Base-by-base conservation (phyloP, 2,329 filamentous ascomycete genomes). In the Cladosporium velox region DNA sequence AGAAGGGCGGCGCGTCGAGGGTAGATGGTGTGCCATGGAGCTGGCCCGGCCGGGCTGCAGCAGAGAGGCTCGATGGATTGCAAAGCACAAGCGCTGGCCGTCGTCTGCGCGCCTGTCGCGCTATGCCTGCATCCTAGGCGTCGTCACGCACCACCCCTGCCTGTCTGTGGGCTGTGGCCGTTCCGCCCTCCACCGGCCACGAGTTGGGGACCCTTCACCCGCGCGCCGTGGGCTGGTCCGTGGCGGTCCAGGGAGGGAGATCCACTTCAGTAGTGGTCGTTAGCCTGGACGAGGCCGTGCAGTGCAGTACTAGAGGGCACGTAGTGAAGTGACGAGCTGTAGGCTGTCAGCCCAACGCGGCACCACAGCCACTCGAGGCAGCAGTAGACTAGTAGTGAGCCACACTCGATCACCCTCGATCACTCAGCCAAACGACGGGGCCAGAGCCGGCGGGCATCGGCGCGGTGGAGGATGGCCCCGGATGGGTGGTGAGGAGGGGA, bases 61-160 rank as follows among this genome's bases (percentile, higher is more conserved):
- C 54, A 58, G 54, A 24, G 30, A 32, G 21, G 32, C 32, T 55
- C 52, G 52, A n/a, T 55, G 52, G 52, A 32, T 55, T 32, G 52
- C 52, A 55, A 55, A 32, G 24, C 55, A 41, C 55, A 41, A 58
- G 55, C 55, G 55, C 55, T 32, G 52, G 52, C 52, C 28, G 51
- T 54, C 51, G 51, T 54, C 51, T 30, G 24, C 51, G 51, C 51
- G 51, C 54, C 54, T 57, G 54, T 34, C 55, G 55, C 55, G 55
- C 55, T 41, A 58, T 58, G 10, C 24, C 55, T 24, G 32, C 55
- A 58, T 41, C 32, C 18, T 7, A 35, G 55, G 15, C 55, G 18
- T 58, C 55, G 55, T 58, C 55, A 58, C 55, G 30, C 52, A 54
- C 10, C 52, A 55, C 52, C 52, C 52, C 52, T 55, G 52, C 28